Base-by-base conservation (phyloP, 257 asterid species). In the Jasminum sambac region DNA sequence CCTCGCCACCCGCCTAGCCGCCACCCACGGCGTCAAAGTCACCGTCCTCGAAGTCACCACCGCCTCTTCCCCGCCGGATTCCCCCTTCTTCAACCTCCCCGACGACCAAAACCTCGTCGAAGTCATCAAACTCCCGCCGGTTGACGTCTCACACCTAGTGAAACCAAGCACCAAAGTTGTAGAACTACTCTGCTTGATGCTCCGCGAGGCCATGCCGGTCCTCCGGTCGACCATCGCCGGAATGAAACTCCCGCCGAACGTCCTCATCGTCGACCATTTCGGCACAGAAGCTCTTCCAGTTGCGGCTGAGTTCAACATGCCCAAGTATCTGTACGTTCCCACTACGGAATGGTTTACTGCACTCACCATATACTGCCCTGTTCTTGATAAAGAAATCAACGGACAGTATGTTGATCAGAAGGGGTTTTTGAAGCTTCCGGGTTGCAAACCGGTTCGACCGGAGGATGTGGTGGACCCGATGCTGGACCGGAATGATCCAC, bases 401-500 rank as follows among this genome's bases (percentile, higher is more conserved):
- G 95, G 93, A 1, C 79, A 80, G 19, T 88, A 81, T 58, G 81
- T 83, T 13, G 90, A 91, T 39, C 88, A 72, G 7, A 21, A 0
- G 0, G 80, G 67, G 3, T 77, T 71, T 6, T 24, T 91, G 55
- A 43, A 5, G 1, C 82, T 91, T 25, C 96, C 96, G 3, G 96
- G 97, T 11, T 87, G 96, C 64, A 83, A 77, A 41, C 75, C 93
- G 40, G 81, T 91, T 60, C 86, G 84, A 57, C 96, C 93, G 43
- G 90, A 74, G 58, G 95, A 89, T 16, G 86, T 86, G 1, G 84
- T 79, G 3, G 89, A 83, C 50, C 93, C 95, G 10, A 84, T 89
- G 89, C 69, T 78, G 30, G 91, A 89, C 86, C 81, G 91, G 79
- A 38, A 62, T 5, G 84, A 83, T 34, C 83, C 63, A 63, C 84